phyloP scores from a whole-genome alignment of 805 yeast species.

The Blastobotrys terrestris region DNA sequence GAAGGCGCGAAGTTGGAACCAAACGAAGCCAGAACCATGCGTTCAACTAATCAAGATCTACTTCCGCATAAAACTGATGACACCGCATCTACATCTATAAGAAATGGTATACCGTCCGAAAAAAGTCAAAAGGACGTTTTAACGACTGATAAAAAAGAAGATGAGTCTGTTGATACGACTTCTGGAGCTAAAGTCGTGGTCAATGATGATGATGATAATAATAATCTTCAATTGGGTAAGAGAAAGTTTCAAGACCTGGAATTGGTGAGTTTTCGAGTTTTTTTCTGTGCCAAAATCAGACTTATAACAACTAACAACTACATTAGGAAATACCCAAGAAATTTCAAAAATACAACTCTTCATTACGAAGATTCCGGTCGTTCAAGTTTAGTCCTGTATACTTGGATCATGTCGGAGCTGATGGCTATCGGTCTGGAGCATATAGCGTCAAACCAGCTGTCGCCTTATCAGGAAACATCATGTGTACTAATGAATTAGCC shows the following conservation, averaged over 20 bases:
- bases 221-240: no score
- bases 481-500: constrained; percentile 7
- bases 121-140: no score
- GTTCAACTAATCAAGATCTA: no score
- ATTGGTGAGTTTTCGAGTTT: no score
- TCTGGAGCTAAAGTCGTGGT: neutral
- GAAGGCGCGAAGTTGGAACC: neutral
- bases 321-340: constrained; percentile 2
- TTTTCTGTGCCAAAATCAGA: no score
- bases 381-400: constrained; percentile 23
- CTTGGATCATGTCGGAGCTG: constrained; percentile 7
- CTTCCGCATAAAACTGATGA: no score
- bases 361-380: constrained; percentile 20
- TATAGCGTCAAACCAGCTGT: constrained; percentile 10
- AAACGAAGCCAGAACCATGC: no score
- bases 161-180: neutral
- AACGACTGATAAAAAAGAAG: neutral
- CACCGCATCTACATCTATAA: no score
- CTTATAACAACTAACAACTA: neutral
- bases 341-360: constrained; percentile 16
- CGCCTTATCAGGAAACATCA: neutral
- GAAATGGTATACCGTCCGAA: no score
- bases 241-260: neutral
- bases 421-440: constrained; percentile 18
- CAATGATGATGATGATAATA: neutral